Conservation (phyloP, 352 stramenopile species). For the Sclerospora graminicola region DNA sequence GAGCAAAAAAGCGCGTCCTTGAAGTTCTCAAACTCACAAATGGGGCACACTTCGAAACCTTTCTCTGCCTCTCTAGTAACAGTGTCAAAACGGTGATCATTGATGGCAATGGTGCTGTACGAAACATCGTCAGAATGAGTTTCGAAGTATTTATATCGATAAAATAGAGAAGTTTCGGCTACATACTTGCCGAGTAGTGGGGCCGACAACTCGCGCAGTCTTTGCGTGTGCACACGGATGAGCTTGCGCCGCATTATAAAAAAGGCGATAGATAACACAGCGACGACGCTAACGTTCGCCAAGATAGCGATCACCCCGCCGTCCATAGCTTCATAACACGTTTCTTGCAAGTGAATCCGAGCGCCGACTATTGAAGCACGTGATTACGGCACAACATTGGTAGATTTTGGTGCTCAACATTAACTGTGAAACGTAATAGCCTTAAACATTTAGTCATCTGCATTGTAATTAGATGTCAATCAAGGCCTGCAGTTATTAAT, state of each 20-base stretch:
- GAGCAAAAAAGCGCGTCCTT: slow-evolving; percentile 36
- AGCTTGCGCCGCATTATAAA: slow-evolving; percentile 40
- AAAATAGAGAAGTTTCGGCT: background rate
- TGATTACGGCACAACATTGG: too few relatives aligned
- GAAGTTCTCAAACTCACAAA: slow-evolving; percentile 58
- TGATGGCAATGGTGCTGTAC: slow-evolving; percentile 6
- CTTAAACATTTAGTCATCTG: too few relatives aligned
- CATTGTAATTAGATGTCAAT: too few relatives aligned
- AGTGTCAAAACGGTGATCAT: slow-evolving; percentile 39
- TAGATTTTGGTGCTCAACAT: too few relatives aligned
- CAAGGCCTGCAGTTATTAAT: too few relatives aligned
- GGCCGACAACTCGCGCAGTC: slow-evolving; percentile 37
- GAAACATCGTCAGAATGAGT: slow-evolving; percentile 4
- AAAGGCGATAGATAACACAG: slow-evolving; percentile 34
- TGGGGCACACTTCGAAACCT: slow-evolving; percentile 28
- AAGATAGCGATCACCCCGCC: slow-evolving; percentile 23
- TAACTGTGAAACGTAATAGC: too few relatives aligned
- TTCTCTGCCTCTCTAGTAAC: slow-evolving; percentile 40
- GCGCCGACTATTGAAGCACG: too few relatives aligned
- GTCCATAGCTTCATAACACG: slow-evolving; percentile 21
- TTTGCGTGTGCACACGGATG: slow-evolving; percentile 24
- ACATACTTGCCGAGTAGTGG: slow-evolving; percentile 46
- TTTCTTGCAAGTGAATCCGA: background rate
- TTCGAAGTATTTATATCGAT: background rate
- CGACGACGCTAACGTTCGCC: slow-evolving; percentile 32